Percentiles rank a stretch among this genome's conserved stretches.
phyloP scores from a whole-genome alignment of 2,329 filamentous ascomycete genomes.

The Ilyonectria mors-panacis region DNA sequence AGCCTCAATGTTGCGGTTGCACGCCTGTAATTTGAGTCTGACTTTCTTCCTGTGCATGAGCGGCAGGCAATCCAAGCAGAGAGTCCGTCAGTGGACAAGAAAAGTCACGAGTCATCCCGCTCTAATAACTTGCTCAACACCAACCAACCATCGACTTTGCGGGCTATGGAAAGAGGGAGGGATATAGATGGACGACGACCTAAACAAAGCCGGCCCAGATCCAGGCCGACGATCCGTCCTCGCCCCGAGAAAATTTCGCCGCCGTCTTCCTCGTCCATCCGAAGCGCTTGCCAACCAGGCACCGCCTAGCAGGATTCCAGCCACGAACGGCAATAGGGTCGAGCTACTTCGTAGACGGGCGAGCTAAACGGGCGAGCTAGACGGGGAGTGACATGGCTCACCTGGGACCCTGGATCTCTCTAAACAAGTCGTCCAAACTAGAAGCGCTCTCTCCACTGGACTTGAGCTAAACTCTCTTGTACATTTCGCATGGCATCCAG shows the following conservation, averaged over 20 bases:
- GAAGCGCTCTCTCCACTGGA: neutral
- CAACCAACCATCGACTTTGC: neutral
- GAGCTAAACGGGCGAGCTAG: conserved; percentile 3
- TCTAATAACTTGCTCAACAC: neutral
- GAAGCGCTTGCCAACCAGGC: conserved; percentile 2
- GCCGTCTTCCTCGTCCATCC: neutral
- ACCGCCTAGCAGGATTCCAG: conserved; percentile 15
- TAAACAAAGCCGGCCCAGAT: neutral
- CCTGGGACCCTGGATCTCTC: neutral
- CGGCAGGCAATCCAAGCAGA: neutral
- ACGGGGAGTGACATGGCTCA: conserved; percentile 1
- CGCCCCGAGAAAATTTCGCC: conserved; percentile 22
- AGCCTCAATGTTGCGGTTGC: neutral
- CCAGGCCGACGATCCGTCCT: conserved; percentile 4
- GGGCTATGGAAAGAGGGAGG: neutral
- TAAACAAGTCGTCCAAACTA: neutral
- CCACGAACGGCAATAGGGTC: neutral
- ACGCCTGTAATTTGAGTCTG: neutral
- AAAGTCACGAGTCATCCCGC: neutral
- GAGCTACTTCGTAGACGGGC: neutral
- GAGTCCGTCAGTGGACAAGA: neutral
- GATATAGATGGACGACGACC: neutral
- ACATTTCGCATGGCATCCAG: neutral
- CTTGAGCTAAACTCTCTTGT: neutral
- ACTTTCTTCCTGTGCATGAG: neutral